Evolutionary conservation across 345 rosid species (phyloP), one percentile per base, ranked within the genome.

Genomic region (Turnera subulata): DNA sequence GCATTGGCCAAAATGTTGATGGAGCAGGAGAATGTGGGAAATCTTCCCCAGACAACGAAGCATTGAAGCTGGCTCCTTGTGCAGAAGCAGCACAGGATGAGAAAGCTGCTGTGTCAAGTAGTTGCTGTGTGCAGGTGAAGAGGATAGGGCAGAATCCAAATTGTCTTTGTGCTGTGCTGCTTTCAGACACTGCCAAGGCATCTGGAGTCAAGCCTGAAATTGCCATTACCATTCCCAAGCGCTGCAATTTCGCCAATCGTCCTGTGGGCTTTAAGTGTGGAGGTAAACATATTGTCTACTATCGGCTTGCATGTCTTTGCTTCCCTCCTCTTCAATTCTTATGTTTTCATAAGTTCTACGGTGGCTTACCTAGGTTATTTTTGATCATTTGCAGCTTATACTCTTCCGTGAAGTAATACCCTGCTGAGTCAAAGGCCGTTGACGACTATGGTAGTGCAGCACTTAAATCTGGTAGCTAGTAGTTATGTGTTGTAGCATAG

Each of bases 211-310:
- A 84, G 71, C 88, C 90, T 0, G 88, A 78, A 55, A 53, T 82
- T 24, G 95, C 99, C 6, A 59, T 93, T 50, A 87, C 97, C 69
- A 83, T 93, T 58, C 96, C 99, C 20, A 82, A 89, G 55, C 86
- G 91, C 39, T 89, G 97, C 84, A 82, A 89, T 78, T 62, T 93
- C 23, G 72, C 71, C 50, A 68, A 77, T 70, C 90, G 91, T 51
- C 97, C 97, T 9, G 74, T 82, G 13, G 97, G 97, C 57, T 86
- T 84, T 80, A 77, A 82, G 68, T 93, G 99, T 59, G 94, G 96
- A 85, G 86, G 95, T 86, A 49, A 17, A 58, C n/a, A n/a, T n/a
- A n/a, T 47, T 4, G 8, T 8, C 35, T 8, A 29, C 35, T 29
- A 4, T 8, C 35, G 5, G 8, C 5, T 29, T 29, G 35, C 8